A percentile compares a stretch with the other conserved stretches of the same genome.
Evolutionary conservation across 179 eudicot genomes (phyloP).

Genomic region (Beta corolliflora): DNA sequence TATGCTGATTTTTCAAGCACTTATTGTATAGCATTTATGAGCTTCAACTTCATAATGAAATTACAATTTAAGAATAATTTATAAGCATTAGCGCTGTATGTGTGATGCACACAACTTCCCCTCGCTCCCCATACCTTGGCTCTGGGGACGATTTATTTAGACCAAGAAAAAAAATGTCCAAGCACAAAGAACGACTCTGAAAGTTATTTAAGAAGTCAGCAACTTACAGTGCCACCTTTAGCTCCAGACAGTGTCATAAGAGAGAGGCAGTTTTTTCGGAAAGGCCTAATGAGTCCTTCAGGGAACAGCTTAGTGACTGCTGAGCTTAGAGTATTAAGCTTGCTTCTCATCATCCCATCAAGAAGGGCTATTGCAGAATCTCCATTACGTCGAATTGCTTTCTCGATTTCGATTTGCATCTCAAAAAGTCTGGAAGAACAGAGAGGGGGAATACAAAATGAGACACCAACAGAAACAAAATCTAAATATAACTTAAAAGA

Average conservation of each 20-base stretch:
- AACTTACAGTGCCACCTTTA: conserved; percentile 93
- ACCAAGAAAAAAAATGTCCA: neutral
- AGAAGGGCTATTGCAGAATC: conserved; percentile 70
- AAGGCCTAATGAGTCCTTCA: conserved; percentile 74
- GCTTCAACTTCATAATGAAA: neutral
- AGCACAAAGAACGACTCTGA: conserved; percentile 4
- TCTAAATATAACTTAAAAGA: neutral
- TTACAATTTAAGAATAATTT: neutral
- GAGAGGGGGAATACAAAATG: neutral
- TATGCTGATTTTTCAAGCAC: neutral
- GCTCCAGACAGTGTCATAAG: conserved; percentile 98
- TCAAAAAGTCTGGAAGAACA: conserved; percentile 50
- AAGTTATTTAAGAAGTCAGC: conserved; percentile 5
- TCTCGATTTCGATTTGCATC: conserved; percentile 79
- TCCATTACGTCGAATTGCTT: conserved; percentile 67
- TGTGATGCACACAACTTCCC: neutral
- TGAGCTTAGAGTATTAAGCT: conserved; percentile 63
- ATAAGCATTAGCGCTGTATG: neutral
- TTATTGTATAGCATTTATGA: neutral
- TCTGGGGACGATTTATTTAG: neutral
- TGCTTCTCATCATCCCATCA: conserved; percentile 90
- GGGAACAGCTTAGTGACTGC: conserved; percentile 69
- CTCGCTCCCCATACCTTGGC: neutral
- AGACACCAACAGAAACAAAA: conserved; percentile 4
- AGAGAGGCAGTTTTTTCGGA: conserved; percentile 88